These are phyloP conservation scores for Candida michaelii DNA, from an alignment of 805 yeast genomes.

Conservation along the genomic window DNA sequence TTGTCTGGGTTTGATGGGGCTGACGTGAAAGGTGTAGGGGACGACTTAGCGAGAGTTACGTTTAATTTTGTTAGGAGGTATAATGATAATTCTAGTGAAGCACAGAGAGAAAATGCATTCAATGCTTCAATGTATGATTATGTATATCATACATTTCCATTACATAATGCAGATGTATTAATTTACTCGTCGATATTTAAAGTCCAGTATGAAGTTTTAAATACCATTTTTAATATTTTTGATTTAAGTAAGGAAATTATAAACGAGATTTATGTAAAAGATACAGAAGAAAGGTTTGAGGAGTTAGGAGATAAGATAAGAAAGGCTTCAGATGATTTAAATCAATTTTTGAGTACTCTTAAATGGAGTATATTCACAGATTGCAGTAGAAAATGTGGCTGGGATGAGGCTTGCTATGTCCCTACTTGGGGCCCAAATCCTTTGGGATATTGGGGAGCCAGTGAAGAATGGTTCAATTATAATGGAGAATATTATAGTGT, in stretches of 20 bases:
- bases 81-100: conserved; percentile 17
- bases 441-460: conserved; percentile 37
- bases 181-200: conserved; percentile 49
- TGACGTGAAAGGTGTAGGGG: conserved; percentile 16
- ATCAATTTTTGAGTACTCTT: conserved; percentile 18
- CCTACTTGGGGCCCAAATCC: conserved; percentile 68
- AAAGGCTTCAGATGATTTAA: conserved; percentile 5
- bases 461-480: conserved; percentile 13
- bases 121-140: conserved; percentile 46
- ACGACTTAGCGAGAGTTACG: conserved; percentile 43
- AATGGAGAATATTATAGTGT: conserved; percentile 16
- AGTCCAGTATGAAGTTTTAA: conserved; percentile 40
- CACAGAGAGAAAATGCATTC: conserved; percentile 23
- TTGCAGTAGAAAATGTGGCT: conserved; percentile 43
- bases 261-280: conserved; percentile 16
- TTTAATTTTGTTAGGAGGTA: conserved; percentile 49
- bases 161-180: conserved; percentile 42
- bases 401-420: conserved; percentile 53
- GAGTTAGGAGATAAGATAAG: conserved; percentile 1
- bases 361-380: conserved; percentile 43
- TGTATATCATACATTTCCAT: conserved; percentile 39
- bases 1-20: conserved; percentile 15
- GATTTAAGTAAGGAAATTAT: conserved; percentile 20
- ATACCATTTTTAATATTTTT: conserved; percentile 35
- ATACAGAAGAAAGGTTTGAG: no score